These are phyloP conservation scores for Pichia sp. DNA, from an alignment of 1,139 yeast genomes.

Conservation along the genomic window DNA sequence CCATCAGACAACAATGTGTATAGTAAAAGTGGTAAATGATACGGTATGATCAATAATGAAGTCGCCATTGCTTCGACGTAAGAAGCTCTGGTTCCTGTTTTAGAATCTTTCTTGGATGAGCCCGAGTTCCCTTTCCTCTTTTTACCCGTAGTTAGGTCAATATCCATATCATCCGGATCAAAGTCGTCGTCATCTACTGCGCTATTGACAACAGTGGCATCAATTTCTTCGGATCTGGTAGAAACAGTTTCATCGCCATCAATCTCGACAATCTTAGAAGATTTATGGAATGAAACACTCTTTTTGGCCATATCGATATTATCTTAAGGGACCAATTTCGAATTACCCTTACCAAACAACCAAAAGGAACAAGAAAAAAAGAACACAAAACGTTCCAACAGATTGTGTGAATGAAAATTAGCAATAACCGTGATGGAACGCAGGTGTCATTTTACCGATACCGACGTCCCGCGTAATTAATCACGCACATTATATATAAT, in stretches of 20 bases:
- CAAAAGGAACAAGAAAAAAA: no score
- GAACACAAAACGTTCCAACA: no score
- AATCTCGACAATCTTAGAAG: slow-evolving; percentile 12
- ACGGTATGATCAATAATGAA: slow-evolving; percentile 34
- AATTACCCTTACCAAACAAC: no score
- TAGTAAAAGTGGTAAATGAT: slow-evolving; percentile 35
- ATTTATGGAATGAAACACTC: slow-evolving; percentile 9
- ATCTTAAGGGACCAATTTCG: no score
- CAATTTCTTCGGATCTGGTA: neutral
- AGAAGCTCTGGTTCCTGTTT: neutral
- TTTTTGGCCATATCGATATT: neutral
- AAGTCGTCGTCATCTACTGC: slow-evolving; percentile 13
- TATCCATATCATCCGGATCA: slow-evolving; percentile 12
- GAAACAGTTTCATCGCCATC: slow-evolving; percentile 1
- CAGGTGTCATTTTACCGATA: no score
- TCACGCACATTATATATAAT: no score
- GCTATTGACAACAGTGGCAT: neutral
- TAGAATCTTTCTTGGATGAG: no score
- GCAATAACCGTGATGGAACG: no score
- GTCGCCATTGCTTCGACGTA: slow-evolving; percentile 15
- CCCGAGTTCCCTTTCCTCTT: slow-evolving; percentile 1
- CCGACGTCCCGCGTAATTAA: no score
- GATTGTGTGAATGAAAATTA: no score
- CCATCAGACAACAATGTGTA: slow-evolving; percentile 22
- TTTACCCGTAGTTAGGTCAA: slow-evolving; percentile 13